A percentile compares a stretch with the other conserved stretches of the same genome.
phyloP scores from a whole-genome alignment of 2,329 filamentous ascomycete genomes.

The Teratosphaeria nubilosa region DNA sequence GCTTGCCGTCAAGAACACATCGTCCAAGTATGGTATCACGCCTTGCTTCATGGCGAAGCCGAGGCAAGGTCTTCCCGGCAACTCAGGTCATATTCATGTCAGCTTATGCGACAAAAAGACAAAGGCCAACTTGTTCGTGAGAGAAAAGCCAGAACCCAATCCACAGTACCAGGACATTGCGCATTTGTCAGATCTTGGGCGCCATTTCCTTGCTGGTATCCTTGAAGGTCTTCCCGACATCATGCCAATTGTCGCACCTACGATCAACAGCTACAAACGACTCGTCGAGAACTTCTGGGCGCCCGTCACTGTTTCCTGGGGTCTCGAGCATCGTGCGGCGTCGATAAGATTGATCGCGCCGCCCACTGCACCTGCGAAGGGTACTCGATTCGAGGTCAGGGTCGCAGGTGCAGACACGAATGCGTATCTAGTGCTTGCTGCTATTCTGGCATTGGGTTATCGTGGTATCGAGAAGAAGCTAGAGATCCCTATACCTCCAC shows the following conservation, averaged over 20 bases:
- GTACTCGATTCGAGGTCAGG: slow-evolving; percentile 85
- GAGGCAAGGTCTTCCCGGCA: slow-evolving; percentile 78
- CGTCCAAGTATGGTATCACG: slow-evolving; percentile 78
- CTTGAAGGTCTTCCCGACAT: slow-evolving; percentile 83
- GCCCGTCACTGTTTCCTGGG: slow-evolving; percentile 95
- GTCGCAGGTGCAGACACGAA: slow-evolving; percentile 93
- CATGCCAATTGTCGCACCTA: slow-evolving; percentile 91
- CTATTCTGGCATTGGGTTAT: slow-evolving; percentile 81
- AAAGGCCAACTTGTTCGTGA: slow-evolving; percentile 76
- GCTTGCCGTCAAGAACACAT: slow-evolving; percentile 82
- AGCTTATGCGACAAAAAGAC: slow-evolving; percentile 64
- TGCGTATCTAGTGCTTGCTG: slow-evolving; percentile 74
- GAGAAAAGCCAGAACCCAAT: slow-evolving; percentile 60
- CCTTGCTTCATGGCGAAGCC: slow-evolving; percentile 99
- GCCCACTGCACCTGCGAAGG: slow-evolving; percentile 71
- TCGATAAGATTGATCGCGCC: slow-evolving; percentile 84
- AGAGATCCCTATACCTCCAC: slow-evolving; percentile 67
- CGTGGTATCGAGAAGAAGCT: slow-evolving; percentile 88
- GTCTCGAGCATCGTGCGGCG: slow-evolving; percentile 85
- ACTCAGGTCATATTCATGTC: slow-evolving; percentile 92
- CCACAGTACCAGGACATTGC: slow-evolving; percentile 66
- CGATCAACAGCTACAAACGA: slow-evolving; percentile 95
- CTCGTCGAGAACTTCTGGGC: slow-evolving; percentile 99
- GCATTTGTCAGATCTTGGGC: slow-evolving; percentile 74
- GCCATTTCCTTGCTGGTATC: slow-evolving; percentile 86